phyloP scores from a whole-genome alignment of 345 rosid species.

The Angophora floribunda region DNA sequence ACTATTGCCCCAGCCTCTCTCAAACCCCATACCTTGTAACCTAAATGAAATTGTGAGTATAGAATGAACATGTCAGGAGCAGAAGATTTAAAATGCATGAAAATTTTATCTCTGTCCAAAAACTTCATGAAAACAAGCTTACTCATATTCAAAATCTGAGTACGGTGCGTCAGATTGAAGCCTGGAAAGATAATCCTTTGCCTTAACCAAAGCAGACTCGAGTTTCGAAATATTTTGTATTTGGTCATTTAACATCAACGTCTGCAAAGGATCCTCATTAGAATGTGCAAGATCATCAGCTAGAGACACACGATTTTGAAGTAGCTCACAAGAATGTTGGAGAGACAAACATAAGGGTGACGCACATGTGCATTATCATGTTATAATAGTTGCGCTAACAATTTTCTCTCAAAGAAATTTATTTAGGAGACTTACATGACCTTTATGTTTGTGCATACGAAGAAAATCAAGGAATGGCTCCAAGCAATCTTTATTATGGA shows the following conservation, averaged over 20 bases:
- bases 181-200: slow-evolving; percentile 81
- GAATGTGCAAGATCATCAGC: not conserved
- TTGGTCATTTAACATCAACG: slow-evolving; percentile 91
- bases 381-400: not conserved
- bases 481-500: slow-evolving; percentile 75
- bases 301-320: not conserved
- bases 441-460: slow-evolving; percentile 67
- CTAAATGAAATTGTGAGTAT: slow-evolving; percentile 7
- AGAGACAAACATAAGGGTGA: not conserved
- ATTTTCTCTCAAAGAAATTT: not conserved
- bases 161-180: slow-evolving; percentile 58
- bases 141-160: slow-evolving; percentile 69
- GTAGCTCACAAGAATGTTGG: not conserved
- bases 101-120: not conserved
- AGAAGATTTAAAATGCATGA: not conserved
- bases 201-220: slow-evolving; percentile 57
- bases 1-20: slow-evolving; percentile 98
- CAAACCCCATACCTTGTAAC: slow-evolving; percentile 92
- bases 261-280: slow-evolving; percentile 20
- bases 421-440: slow-evolving; percentile 49
- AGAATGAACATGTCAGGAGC: not conserved
- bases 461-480: slow-evolving; percentile 88
- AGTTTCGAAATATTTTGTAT: slow-evolving; percentile 52
- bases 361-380: not conserved
- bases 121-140: not conserved